Conservation (phyloP, 345 rosid species). For the Trapa bicornis region DNA sequence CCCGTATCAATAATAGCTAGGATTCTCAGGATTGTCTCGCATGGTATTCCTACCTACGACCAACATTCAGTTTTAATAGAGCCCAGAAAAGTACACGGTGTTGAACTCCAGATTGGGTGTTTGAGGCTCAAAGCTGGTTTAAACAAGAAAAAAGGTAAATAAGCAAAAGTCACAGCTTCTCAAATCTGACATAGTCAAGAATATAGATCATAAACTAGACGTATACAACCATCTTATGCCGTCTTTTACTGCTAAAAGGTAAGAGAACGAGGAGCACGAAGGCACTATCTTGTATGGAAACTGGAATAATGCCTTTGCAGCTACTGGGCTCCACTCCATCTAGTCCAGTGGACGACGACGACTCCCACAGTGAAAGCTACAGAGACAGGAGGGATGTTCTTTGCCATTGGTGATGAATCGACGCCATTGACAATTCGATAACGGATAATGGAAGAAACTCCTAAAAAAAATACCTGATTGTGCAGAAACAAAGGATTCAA, state of each 20-base stretch:
- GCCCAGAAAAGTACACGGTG: constrained; percentile 23
- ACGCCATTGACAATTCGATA: constrained; percentile 70
- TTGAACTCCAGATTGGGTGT: constrained; percentile 9
- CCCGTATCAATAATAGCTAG: neutral
- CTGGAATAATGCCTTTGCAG: too few relatives aligned
- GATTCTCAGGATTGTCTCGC: neutral
- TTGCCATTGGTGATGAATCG: constrained; percentile 64
- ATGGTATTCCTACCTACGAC: neutral
- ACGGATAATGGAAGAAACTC: constrained; percentile 76
- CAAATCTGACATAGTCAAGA: too few relatives aligned
- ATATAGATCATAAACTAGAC: too few relatives aligned
- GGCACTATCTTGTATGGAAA: too few relatives aligned
- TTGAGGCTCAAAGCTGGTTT: too few relatives aligned
- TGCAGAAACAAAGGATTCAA: neutral
- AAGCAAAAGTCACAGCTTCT: too few relatives aligned
- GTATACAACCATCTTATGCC: too few relatives aligned
- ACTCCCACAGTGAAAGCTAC: constrained; percentile 83
- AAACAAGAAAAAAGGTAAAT: too few relatives aligned
- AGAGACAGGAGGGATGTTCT: constrained; percentile 58
- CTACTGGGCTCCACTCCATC: constrained; percentile 27
- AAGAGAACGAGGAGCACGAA: too few relatives aligned
- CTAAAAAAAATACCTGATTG: constrained; percentile 56
- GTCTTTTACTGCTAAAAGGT: too few relatives aligned
- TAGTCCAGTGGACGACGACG: constrained; percentile 78
- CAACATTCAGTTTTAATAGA: neutral